Conservation (phyloP, 2,329 filamentous ascomycete species). For the Alternaria novae-zelandiae region DNA sequence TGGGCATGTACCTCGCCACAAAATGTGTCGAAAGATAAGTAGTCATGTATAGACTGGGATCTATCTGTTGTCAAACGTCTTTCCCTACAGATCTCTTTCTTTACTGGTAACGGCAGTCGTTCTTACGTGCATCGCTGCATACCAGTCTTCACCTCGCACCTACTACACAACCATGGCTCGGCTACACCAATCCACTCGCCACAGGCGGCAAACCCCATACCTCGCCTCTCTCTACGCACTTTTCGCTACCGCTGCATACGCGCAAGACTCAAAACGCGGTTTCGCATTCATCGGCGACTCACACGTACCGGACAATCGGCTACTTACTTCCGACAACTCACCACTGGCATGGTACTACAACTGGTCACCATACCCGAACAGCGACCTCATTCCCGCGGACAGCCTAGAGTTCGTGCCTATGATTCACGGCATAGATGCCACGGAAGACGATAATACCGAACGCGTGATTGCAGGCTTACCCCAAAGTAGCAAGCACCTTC, state of each 20-base stretch:
- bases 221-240: constrained; percentile 10
- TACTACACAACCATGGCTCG: constrained; percentile 1
- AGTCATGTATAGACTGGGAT: constrained; percentile 15
- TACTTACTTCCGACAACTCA: constrained; percentile 65
- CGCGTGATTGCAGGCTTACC: constrained; percentile 68
- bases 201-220: constrained; percentile 2
- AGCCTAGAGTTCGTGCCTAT: constrained; percentile 78
- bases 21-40: constrained; percentile 15
- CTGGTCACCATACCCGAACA: constrained; percentile 64
- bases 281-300: constrained; percentile 71
- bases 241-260: constrained; percentile 12
- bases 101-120: neutral
- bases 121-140: neutral
- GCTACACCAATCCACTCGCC: neutral
- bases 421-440: constrained; percentile 69
- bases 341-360: constrained; percentile 87
- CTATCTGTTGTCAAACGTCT: neutral
- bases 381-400: constrained; percentile 57
- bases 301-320: constrained; percentile 65
- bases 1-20: constrained; percentile 30
- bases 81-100: neutral
- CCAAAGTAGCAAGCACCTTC: constrained; percentile 66
- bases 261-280: constrained; percentile 69
- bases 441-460: constrained; percentile 54
- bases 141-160: neutral